Base-by-base conservation (phyloP, 805 yeast genomes). In the Saccharomyces paradoxus region DNA sequence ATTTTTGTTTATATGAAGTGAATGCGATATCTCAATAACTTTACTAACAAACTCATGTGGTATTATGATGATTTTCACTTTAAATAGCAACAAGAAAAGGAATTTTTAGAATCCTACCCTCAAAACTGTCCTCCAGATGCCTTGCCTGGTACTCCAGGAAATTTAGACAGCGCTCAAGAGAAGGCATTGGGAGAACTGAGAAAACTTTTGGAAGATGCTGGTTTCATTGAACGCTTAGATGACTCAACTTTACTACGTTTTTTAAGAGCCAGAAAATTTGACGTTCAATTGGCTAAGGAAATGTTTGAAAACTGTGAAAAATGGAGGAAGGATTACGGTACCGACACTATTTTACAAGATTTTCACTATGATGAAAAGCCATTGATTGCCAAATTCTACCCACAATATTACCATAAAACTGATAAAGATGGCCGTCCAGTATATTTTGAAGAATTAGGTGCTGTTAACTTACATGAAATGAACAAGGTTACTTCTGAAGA, bases 391-490 rank as follows among this genome's bases (percentile, higher is more conserved):
- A 79, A 82, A 67, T 86, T 77, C 72, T 94, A 94, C 72, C 99
- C 99, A 37, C 97, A 91, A 75, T 94, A 91, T 75, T 94, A 94
- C 73, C 98, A 94, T 76, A 91, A 94, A 77, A 89, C 92, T 32
- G 99, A 94, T 72, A 88, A 80, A 66, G 99, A 94, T 60, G 99
- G 99, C 51, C 86, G 99, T 69, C 99, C 99, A 6, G 86, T 90
- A 50, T 94, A 94, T 74, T 79, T 86, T 64, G 99, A 94, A 78
- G 96, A 92, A 70, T 80, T 94, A 60, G 98, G 99, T 53, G 76
- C 84, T 52, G 97, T 94, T 58, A 88, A 92, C 73, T 78, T 94
- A 71, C 78, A 84, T 37, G 95, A 89, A 70, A 87, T 94, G 96
- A 82, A 87, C 77, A 88, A 89, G 74, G 82, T 94, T 71, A 94